Conservation (phyloP, 176 grass and related monocot genomes). For the Triticum dicoccoides region DNA sequence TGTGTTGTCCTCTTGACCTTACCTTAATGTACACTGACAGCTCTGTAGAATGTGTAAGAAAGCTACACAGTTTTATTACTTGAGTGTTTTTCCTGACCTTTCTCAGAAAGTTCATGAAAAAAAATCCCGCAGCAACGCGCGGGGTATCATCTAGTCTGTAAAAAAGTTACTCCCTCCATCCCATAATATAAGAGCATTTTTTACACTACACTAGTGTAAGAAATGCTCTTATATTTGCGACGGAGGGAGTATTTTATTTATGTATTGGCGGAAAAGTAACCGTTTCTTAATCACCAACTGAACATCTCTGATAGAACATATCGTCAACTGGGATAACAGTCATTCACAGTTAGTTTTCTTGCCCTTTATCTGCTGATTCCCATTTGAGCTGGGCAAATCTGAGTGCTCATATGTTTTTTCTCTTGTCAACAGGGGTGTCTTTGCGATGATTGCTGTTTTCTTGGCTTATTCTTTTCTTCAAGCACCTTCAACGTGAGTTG, state of each 20-base stretch:
- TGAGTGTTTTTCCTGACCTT: too few relatives aligned
- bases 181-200: too few relatives aligned
- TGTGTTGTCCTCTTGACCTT: too few relatives aligned
- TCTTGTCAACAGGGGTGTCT: conserved; percentile 72
- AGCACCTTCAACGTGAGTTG: conserved; percentile 95
- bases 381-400: neutral
- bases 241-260: neutral
- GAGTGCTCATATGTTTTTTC: conserved; percentile 12
- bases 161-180: too few relatives aligned
- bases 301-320: neutral
- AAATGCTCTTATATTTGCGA: too few relatives aligned
- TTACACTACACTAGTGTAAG: too few relatives aligned
- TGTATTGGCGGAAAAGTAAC: neutral
- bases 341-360: neutral
- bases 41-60: too few relatives aligned
- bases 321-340: neutral
- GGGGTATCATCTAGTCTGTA: too few relatives aligned
- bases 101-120: too few relatives aligned
- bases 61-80: too few relatives aligned
- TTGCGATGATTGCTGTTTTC: conserved; percentile 95
- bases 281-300: neutral
- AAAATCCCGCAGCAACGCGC: too few relatives aligned
- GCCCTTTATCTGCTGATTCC: neutral
- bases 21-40: too few relatives aligned
- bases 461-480: conserved; percentile 99